Evolutionary conservation across 2,329 filamentous ascomycete genomes (phyloP), one percentile per base, ranked within the genome.

Genomic region (Colletotrichum sp.): DNA sequence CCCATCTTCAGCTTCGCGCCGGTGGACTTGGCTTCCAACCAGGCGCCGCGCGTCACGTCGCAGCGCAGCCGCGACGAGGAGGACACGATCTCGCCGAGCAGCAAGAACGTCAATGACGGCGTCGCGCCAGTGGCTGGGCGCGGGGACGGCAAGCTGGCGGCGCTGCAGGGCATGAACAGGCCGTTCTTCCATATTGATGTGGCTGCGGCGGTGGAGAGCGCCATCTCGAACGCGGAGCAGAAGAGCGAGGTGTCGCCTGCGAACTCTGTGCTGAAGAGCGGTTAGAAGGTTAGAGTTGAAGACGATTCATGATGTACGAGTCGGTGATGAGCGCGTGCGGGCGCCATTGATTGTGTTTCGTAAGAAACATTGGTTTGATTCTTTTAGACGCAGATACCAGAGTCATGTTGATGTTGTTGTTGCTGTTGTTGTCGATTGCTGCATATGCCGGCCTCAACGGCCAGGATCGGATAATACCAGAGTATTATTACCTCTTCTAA

Each of bases 151-250:
- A 78, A 68, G 36, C 79, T 87, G 44, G 83, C 84, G 28, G 83
- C 86, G 0, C 80, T 89, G 2, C 85, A 86, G 70, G 88, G 86
- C 4, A 82, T 88, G 70, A 89, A 90, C 81, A 81, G 88, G 78
- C 89, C 89, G 8, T 89, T 86, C 80, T 90, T 90, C 81, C 88
- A 90, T 74, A 84, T 89, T 32, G 88, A 90, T 78, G 78, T 90
- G 48, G 85, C 88, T 30, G 87, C 87, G 74, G 88, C 88, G 5
- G 83, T 89, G 8, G 87, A 89, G 79, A 86, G 86, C 32, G 85
- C 86, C 4, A 81, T 87, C 48, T 74, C 81, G 6, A 85, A 86
- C 52, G 82, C 85, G 13, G 75, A 77, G 72, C 39, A 32, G 66
- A 78, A 78, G 69, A 32, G 19, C 36, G 74, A 72, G n/a, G 36